A percentile compares a stretch with the other conserved stretches of the same genome.
Conservation (phyloP, 495 filamentous ascomycete genomes). For the Trichocladium antarcticum region DNA sequence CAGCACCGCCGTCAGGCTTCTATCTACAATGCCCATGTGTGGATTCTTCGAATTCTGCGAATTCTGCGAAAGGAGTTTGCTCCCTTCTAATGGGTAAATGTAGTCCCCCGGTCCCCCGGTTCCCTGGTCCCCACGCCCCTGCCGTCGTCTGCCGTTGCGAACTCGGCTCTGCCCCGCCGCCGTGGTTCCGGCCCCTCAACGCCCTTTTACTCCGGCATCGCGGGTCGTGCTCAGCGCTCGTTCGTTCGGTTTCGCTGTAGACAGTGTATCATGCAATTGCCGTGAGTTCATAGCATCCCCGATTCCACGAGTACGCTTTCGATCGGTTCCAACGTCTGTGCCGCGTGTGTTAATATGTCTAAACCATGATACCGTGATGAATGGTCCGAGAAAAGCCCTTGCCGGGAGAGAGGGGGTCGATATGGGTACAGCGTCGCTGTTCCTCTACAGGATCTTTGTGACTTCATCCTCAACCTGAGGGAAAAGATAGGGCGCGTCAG, state of each 20-base stretch:
- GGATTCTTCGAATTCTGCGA: conserved; percentile 7
- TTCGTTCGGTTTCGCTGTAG: not conserved
- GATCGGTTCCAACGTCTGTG: conserved; percentile 29
- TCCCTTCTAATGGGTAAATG: conserved; percentile 30
- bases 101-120: conserved; percentile 18
- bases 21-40: conserved; percentile 32
- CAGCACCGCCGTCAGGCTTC: conserved; percentile 12
- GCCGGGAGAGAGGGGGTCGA: conserved; percentile 5
- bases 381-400: not conserved
- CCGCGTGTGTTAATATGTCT: conserved; percentile 10
- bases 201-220: not conserved
- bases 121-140: no score
- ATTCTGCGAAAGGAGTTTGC: conserved; percentile 30
- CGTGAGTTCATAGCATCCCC: conserved; percentile 30
- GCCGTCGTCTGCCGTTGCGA: not conserved
- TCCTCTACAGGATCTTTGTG: conserved; percentile 81
- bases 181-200: not conserved
- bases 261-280: conserved; percentile 6
- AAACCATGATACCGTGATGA: conserved; percentile 1
- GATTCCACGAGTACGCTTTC: conserved; percentile 27
- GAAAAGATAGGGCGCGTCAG: conserved; percentile 45
- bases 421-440: conserved; percentile 18
- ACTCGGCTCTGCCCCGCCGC: not conserved
- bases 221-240: not conserved
- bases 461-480: conserved; percentile 90